A percentile compares a stretch with the other conserved stretches of the same genome.
These are phyloP conservation scores for Microdochium bolleyi DNA, from an alignment of 2,329 filamentous ascomycete species.

Conservation along the genomic window DNA sequence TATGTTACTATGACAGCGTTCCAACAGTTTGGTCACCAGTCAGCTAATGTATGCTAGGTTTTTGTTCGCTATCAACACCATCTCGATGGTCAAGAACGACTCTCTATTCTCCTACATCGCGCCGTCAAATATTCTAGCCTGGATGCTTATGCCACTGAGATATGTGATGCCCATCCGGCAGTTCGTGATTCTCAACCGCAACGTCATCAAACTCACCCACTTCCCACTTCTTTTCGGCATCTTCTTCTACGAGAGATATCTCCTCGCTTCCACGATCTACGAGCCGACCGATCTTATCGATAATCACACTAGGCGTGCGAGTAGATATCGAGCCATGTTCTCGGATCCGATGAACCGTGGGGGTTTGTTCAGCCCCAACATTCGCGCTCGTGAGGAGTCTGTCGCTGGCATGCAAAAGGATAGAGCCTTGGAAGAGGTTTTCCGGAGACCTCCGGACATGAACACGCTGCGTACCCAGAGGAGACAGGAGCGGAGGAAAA, in stretches of 20 bases:
- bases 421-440: conserved; percentile 83
- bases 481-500: conserved; percentile 60
- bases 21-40: conserved; percentile 4
- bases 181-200: conserved; percentile 83
- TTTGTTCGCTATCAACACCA: conserved; percentile 91
- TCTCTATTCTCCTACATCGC: conserved; percentile 90
- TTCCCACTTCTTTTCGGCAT: conserved; percentile 82
- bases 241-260: conserved; percentile 76
- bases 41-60: conserved; percentile 39
- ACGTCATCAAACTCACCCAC: conserved; percentile 84
- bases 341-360: conserved; percentile 45
- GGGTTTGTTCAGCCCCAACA: conserved; percentile 65
- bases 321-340: conserved; percentile 45
- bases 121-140: conserved; percentile 84
- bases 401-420: conserved; percentile 86
- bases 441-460: conserved; percentile 63
- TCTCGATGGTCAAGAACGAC: conserved; percentile 98
- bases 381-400: conserved; percentile 74
- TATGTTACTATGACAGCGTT: conserved; percentile 22
- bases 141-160: conserved; percentile 76
- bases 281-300: conserved; percentile 85
- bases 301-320: conserved; percentile 42
- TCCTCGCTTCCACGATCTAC: conserved; percentile 68
- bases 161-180: conserved; percentile 72
- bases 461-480: conserved; percentile 51